phyloP scores from a whole-genome alignment of 225 moss, liverwort and hornwort genomes.

The Bryum argenteum region DNA sequence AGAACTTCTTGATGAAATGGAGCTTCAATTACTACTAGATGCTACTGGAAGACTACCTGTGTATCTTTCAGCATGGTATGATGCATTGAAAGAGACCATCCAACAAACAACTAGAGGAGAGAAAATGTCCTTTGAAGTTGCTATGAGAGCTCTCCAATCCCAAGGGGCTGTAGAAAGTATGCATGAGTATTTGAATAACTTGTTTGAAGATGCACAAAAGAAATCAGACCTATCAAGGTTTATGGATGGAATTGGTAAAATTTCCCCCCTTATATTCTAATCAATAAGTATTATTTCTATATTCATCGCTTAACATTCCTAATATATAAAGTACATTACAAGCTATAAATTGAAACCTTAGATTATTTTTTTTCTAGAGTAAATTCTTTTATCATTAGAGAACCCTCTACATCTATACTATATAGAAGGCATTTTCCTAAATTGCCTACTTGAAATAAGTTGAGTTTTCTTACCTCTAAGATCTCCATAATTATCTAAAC shows the following conservation, averaged over 20 bases:
- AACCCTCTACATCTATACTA: too few relatives aligned
- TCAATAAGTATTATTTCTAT: too few relatives aligned
- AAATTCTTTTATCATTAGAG: too few relatives aligned
- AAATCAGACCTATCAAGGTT: constrained; percentile 22
- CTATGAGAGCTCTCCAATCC: constrained; percentile 27
- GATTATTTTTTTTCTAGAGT: too few relatives aligned
- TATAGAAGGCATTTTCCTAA: too few relatives aligned
- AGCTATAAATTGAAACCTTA: too few relatives aligned
- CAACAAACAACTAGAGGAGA: constrained; percentile 33
- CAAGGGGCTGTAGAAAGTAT: constrained; percentile 22
- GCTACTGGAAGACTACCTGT: constrained; percentile 25
- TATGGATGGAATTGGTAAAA: constrained; percentile 16
- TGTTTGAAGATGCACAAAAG: constrained; percentile 17
- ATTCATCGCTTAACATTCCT: too few relatives aligned
- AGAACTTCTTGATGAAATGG: constrained; percentile 34
- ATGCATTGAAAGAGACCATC: constrained; percentile 34
- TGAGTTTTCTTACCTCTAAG: too few relatives aligned
- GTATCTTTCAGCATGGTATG: constrained; percentile 38
- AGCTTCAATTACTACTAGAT: constrained; percentile 35
- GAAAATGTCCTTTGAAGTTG: constrained; percentile 37
- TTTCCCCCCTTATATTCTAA: too few relatives aligned
- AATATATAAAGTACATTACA: too few relatives aligned
- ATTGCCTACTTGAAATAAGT: too few relatives aligned
- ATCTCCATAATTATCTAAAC: too few relatives aligned
- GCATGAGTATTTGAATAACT: background rate